phyloP scores from a whole-genome alignment of 257 asterid species.

The Perilla frutescens region DNA sequence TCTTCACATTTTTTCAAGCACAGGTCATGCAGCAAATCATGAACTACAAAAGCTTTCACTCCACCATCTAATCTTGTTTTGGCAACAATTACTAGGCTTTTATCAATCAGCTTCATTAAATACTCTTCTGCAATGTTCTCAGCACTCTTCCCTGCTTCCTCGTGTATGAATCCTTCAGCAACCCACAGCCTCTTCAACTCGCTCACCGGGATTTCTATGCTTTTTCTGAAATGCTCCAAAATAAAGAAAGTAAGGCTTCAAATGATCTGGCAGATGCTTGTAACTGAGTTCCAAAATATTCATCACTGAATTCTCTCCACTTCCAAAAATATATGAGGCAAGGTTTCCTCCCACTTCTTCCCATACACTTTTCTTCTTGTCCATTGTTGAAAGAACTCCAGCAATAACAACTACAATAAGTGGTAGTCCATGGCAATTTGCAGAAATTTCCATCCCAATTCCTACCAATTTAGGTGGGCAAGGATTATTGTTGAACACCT shows the following conservation, averaged over 20 bases:
- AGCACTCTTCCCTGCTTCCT: too few species aligned
- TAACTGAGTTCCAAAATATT: background rate
- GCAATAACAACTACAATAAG: slow-evolving; percentile 8
- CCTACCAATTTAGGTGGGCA: slow-evolving; percentile 6
- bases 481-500: background rate
- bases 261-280: background rate
- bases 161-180: too few species aligned
- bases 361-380: slow-evolving; percentile 2
- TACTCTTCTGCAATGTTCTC: too few species aligned
- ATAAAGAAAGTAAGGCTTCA: slow-evolving; percentile 3
- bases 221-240: background rate
- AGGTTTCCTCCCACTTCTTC: background rate
- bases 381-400: slow-evolving; percentile 8
- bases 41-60: too few species aligned
- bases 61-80: too few species aligned
- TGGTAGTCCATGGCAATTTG: slow-evolving; percentile 9
- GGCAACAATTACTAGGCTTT: too few species aligned
- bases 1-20: too few species aligned
- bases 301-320: slow-evolving; percentile 17
- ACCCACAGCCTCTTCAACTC: too few species aligned
- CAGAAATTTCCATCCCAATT: background rate
- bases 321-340: background rate
- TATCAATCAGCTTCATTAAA: too few species aligned
- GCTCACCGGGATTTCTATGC: background rate
- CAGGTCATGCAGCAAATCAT: too few species aligned